Evolutionary conservation across 164 flowering plant species (phyloP).

Genomic region (Warburgia ugandensis): DNA sequence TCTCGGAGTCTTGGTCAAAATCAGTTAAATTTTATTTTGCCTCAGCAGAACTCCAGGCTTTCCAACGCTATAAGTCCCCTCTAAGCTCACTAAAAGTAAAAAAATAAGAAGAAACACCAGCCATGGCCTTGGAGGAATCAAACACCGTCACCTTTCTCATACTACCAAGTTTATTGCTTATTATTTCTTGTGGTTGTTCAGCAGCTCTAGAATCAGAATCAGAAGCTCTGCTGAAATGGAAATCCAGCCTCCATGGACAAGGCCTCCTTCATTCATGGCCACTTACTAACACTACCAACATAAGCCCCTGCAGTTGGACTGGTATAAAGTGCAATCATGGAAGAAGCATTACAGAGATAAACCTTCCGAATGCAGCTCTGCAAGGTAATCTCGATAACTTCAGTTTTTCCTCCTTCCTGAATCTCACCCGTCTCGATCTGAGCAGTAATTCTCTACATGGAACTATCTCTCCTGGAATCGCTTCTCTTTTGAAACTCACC

Average conservation of each 20-base stretch:
- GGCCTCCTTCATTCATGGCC: conserved; percentile 1
- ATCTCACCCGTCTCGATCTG: conserved; percentile 16
- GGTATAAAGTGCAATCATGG: conserved; percentile 14
- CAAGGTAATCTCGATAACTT: conserved; percentile 14
- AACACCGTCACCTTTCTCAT: no score
- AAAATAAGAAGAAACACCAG: no score
- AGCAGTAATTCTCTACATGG: conserved; percentile 3
- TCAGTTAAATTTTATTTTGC: no score
- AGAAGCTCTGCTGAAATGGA: conserved; percentile 4
- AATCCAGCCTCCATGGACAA: background rate
- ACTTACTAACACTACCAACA: background rate
- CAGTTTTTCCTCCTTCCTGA: conserved; percentile 17
- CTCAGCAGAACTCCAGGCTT: no score
- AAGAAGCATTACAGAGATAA: conserved; percentile 6
- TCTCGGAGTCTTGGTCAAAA: no score
- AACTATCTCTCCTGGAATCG: conserved; percentile 15
- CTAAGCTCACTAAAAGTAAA: no score
- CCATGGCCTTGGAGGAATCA: no score
- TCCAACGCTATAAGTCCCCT: no score
- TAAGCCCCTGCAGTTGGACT: conserved; percentile 14
- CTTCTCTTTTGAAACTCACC: conserved; percentile 14
- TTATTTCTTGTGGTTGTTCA: no score
- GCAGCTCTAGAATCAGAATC: background rate
- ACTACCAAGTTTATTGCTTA: no score
- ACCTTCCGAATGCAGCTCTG: conserved; percentile 4